Evolutionary conservation across 164 flowering plant species (phyloP).

Genomic region (Brasenia schreberi): DNA sequence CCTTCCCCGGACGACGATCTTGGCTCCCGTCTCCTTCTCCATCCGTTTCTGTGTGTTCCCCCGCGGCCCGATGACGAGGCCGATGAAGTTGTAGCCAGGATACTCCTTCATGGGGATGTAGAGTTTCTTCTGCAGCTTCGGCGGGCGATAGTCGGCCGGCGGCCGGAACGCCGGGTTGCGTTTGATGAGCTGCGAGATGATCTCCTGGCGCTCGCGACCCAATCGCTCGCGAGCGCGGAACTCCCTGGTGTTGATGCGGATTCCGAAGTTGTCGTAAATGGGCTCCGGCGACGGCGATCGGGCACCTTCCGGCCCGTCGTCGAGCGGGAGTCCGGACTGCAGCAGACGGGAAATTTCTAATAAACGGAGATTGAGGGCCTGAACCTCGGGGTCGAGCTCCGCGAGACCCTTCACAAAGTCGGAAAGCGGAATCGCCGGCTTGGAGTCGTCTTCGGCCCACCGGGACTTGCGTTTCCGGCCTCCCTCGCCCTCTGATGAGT

Average conservation of each 20-base stretch:
- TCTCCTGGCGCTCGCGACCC: constrained; percentile 68
- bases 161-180: constrained; percentile 86
- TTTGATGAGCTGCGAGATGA: constrained; percentile 69
- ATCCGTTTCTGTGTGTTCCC: constrained; percentile 96
- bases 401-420: constrained; percentile 86
- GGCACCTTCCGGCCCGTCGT: constrained; percentile 84
- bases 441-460: constrained; percentile 87
- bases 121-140: constrained; percentile 85
- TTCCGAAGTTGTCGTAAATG: constrained; percentile 79
- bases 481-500: constrained; percentile 11
- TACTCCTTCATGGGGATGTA: constrained; percentile 94
- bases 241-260: constrained; percentile 85
- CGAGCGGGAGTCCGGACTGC: constrained; percentile 62
- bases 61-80: constrained; percentile 93
- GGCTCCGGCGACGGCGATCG: constrained; percentile 97
- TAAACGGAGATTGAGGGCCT: constrained; percentile 62
- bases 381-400: constrained; percentile 82
- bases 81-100: constrained; percentile 92
- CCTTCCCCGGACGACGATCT: constrained; percentile 92
- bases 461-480: constrained; percentile 58
- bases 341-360: constrained; percentile 69
- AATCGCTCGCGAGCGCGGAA: constrained; percentile 77
- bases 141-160: constrained; percentile 89
- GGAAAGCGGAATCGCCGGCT: constrained; percentile 58
- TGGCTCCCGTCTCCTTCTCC: constrained; percentile 93